Conservation (phyloP, 2,329 filamentous ascomycete species). For the Cladosporium sp. region DNA sequence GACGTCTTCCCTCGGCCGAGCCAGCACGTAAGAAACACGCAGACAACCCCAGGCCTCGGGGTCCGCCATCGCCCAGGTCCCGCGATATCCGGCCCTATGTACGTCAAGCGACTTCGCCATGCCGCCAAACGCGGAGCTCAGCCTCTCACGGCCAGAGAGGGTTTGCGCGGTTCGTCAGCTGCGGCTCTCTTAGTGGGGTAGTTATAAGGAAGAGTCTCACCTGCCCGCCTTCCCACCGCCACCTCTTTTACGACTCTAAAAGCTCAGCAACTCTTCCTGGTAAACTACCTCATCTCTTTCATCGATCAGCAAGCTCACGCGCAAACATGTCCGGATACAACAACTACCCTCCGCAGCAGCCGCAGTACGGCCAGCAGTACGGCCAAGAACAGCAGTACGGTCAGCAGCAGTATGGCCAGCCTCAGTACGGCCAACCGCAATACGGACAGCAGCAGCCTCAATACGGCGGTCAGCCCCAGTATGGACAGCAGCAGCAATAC, state of each 20-base stretch:
- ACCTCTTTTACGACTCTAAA: background rate
- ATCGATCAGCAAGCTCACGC: background rate
- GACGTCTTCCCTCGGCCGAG: too few relatives aligned
- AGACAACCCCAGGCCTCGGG: background rate
- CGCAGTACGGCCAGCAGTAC: constrained; percentile 17
- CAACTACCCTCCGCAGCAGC: constrained; percentile 17
- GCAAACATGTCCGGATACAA: constrained; percentile 48
- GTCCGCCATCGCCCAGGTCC: background rate
- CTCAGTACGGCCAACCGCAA: constrained; percentile 20
- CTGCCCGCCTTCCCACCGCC: constrained; percentile 7
- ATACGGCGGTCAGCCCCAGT: constrained; percentile 16
- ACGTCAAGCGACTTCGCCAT: constrained; percentile 4
- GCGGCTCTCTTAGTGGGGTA: background rate
- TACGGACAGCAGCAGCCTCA: constrained; percentile 17
- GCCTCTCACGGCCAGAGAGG: background rate
- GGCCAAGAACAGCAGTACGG: constrained; percentile 16
- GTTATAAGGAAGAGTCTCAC: background rate
- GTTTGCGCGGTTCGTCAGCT: constrained; percentile 9
- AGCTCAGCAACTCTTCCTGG: background rate
- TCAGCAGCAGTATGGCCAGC: constrained; percentile 16
- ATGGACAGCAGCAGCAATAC: constrained; percentile 16
- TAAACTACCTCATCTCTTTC: background rate
- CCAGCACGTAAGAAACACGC: background rate
- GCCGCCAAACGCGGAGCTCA: constrained; percentile 3
- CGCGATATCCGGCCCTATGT: background rate